Percentiles rank a stretch among this genome's conserved stretches.
Evolutionary conservation across 768 basidiomycete genomes (phyloP).

Genomic region (Tephrocybe sp.): DNA sequence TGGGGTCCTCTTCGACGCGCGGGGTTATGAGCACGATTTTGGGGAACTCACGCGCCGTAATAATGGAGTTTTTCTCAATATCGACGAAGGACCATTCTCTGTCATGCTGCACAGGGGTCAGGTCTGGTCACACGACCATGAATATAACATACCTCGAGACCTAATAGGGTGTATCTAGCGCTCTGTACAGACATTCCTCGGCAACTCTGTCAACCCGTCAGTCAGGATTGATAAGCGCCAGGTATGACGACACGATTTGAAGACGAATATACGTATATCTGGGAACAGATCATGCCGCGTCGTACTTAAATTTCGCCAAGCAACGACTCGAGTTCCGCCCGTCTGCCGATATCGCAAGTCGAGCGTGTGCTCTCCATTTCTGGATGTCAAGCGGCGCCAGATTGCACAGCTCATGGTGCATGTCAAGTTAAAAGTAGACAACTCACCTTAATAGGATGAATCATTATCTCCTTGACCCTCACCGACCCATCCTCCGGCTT

Average conservation of each 20-base stretch:
- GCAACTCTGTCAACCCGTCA: conserved; percentile 53
- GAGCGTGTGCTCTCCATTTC: no score
- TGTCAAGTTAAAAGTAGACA: background rate
- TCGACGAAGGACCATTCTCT: conserved; percentile 72
- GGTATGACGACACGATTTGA: background rate
- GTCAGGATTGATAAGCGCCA: background rate
- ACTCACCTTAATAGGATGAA: conserved; percentile 71
- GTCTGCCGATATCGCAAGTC: no score
- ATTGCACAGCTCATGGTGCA: no score
- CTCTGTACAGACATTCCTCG: conserved; percentile 61
- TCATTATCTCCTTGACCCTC: conserved; percentile 53
- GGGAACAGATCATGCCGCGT: background rate
- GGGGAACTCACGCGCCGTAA: conserved; percentile 67
- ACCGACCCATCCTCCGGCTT: conserved; percentile 29
- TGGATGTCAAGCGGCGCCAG: background rate
- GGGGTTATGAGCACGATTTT: conserved; percentile 73
- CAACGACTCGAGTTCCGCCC: no score
- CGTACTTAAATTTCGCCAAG: background rate
- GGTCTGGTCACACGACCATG: background rate
- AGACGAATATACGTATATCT: background rate
- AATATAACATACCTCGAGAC: conserved; percentile 55
- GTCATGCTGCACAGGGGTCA: conserved; percentile 51
- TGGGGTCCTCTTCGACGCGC: conserved; percentile 44
- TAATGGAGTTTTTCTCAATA: conserved; percentile 45
- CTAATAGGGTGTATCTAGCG: conserved; percentile 57